Conservation (phyloP, 192 early-diverging fungal species). For the Backusella morwellensis region DNA sequence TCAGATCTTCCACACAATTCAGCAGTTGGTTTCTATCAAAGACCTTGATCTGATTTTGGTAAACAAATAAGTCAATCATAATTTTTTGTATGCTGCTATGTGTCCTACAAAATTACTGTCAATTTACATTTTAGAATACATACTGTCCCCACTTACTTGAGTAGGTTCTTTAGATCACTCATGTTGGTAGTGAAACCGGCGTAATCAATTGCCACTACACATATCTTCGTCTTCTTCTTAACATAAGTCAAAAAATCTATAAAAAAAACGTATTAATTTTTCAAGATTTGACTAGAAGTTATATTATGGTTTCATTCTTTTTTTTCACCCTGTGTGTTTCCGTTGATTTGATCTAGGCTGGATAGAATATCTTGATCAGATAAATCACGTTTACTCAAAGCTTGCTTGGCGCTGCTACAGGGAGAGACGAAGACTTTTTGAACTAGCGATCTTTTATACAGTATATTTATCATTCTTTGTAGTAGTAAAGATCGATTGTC, state of each 20-base stretch:
- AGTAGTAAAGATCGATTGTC: not conserved
- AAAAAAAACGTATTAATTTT: not conserved
- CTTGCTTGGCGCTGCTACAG: not conserved
- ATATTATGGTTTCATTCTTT: not conserved
- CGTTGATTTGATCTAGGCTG: not conserved
- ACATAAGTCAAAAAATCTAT: not conserved
- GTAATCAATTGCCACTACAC: not conserved
- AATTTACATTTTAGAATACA: not conserved
- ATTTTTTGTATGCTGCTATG: not conserved
- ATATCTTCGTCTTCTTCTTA: not conserved
- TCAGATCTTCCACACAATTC: not conserved
- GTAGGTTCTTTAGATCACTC: not conserved
- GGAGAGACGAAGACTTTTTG: not conserved
- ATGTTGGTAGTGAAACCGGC: not conserved
- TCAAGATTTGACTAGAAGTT: not conserved
- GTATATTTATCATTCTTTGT: conserved; percentile 1
- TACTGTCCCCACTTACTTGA: not conserved
- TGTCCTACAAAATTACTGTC: not conserved
- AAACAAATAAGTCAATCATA: not conserved
- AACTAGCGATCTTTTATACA: not conserved
- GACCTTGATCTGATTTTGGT: not conserved
- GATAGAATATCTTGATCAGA: not conserved
- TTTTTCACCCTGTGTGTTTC: conserved; percentile 1
- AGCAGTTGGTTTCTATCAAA: not conserved
- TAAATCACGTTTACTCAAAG: not conserved